A percentile compares a stretch with the other conserved stretches of the same genome.
Conservation (phyloP, 441 rosid species). For the Lepidium campestre region DNA sequence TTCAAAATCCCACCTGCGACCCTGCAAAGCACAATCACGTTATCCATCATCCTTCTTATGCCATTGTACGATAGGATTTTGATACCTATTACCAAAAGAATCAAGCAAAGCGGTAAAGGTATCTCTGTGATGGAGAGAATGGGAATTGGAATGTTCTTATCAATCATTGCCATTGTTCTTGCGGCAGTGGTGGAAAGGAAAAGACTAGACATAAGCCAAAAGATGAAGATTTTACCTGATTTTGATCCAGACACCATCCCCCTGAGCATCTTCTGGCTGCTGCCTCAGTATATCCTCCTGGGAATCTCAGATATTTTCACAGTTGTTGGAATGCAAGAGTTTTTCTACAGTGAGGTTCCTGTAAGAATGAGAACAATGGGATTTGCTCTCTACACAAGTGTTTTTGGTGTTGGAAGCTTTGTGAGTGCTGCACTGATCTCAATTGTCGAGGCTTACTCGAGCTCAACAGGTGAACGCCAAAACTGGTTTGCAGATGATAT, state of each 20-base stretch:
- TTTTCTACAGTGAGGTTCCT: conserved; percentile 86
- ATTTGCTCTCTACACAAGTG: conserved; percentile 82
- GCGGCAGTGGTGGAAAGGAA: conserved; percentile 74
- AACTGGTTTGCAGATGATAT: conserved; percentile 90
- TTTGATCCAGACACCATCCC: conserved; percentile 35
- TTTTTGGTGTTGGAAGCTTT: conserved; percentile 92
- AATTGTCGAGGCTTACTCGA: conserved; percentile 42
- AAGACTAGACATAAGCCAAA: conserved; percentile 47
- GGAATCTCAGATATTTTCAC: conserved; percentile 91
- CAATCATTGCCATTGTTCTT: conserved; percentile 69
- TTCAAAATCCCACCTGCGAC: conserved; percentile 94
- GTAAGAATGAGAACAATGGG: conserved; percentile 86
- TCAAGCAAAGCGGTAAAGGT: conserved; percentile 48
- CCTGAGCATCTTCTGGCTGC: conserved; percentile 72
- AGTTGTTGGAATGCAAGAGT: conserved; percentile 97
- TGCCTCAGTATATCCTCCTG: conserved; percentile 80
- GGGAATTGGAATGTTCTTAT: conserved; percentile 87
- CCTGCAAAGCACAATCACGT: conserved; percentile 71
- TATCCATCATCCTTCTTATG: conserved; percentile 80
- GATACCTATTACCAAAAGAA: conserved; percentile 43
- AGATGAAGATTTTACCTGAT: conserved; percentile 23
- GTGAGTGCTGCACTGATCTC: conserved; percentile 67
- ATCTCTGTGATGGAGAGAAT: conserved; percentile 73
- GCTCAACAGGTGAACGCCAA: conserved; percentile 35
- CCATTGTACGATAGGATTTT: conserved; percentile 64